Conservation (phyloP, 2,329 filamentous ascomycete genomes). For the Emergomyces pasteurianus region DNA sequence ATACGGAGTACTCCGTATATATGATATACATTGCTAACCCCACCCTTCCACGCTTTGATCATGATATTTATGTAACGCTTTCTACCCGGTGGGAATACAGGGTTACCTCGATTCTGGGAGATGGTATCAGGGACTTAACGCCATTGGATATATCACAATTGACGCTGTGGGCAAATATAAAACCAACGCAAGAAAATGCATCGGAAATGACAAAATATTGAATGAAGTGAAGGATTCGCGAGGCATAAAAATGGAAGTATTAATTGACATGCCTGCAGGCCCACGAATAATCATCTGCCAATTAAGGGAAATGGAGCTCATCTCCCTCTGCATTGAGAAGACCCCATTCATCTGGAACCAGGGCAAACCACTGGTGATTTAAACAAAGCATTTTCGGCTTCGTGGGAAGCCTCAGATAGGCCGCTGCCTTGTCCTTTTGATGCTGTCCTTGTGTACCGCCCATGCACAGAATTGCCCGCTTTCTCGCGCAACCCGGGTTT, state of each 20-base stretch:
- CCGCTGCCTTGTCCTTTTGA: not conserved
- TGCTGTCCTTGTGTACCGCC: not conserved
- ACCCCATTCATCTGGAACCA: not conserved
- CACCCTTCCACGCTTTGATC: not conserved
- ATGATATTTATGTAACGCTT: not conserved
- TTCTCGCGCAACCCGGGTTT: not conserved
- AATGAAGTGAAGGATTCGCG: not conserved
- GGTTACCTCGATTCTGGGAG: not conserved
- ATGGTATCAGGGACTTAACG: not conserved
- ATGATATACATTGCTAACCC: too few species aligned
- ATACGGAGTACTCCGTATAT: too few species aligned
- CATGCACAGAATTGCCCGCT: not conserved
- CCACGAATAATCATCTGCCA: not conserved
- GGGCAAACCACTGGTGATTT: not conserved
- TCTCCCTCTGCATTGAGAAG: not conserved
- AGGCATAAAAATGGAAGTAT: not conserved
- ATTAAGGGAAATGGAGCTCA: not conserved
- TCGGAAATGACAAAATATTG: not conserved
- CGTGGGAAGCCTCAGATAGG: not conserved
- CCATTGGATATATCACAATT: not conserved
- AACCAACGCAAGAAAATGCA: not conserved
- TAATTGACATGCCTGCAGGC: not conserved
- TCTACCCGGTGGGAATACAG: not conserved
- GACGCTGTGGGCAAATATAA: not conserved
- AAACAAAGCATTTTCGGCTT: not conserved